Conservation (phyloP, 768 basidiomycete species). For the Leccinum olivaceopallidum region DNA sequence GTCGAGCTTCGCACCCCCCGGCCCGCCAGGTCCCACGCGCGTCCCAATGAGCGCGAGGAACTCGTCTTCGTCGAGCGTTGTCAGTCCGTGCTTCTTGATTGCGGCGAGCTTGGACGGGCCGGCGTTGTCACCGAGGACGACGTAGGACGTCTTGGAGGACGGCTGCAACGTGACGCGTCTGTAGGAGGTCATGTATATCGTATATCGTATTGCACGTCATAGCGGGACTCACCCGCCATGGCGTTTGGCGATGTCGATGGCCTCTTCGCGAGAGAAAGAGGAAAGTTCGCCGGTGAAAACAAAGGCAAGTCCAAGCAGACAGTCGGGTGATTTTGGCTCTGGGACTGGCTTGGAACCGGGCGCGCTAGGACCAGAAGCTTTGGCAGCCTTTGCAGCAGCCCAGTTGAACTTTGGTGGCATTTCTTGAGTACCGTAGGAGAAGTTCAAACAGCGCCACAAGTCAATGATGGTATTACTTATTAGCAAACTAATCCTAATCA, state of each 20-base stretch:
- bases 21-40: slow-evolving; percentile 48
- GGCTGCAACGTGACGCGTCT: slow-evolving; percentile 88
- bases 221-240: slow-evolving; percentile 74
- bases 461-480: no score
- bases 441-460: not conserved
- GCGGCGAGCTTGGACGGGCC: slow-evolving; percentile 86
- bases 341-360: slow-evolving; percentile 63
- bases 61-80: slow-evolving; percentile 81
- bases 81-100: slow-evolving; percentile 78
- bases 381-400: slow-evolving; percentile 58
- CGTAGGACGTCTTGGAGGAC: slow-evolving; percentile 86
- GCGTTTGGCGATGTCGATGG: slow-evolving; percentile 85
- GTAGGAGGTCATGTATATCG: not conserved
- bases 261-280: slow-evolving; percentile 86
- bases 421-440: not conserved
- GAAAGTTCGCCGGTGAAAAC: slow-evolving; percentile 95
- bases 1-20: slow-evolving; percentile 50
- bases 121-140: slow-evolving; percentile 85
- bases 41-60: slow-evolving; percentile 83
- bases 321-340: slow-evolving; percentile 74
- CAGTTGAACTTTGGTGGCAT: slow-evolving; percentile 37
- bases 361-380: slow-evolving; percentile 56
- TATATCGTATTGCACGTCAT: not conserved
- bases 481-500: slow-evolving; percentile 13
- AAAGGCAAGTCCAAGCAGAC: slow-evolving; percentile 82